Percentiles rank a stretch among this genome's conserved stretches.
Evolutionary conservation across 192 early-diverging fungal species (phyloP).

Genomic region (Physocladia obscura): DNA sequence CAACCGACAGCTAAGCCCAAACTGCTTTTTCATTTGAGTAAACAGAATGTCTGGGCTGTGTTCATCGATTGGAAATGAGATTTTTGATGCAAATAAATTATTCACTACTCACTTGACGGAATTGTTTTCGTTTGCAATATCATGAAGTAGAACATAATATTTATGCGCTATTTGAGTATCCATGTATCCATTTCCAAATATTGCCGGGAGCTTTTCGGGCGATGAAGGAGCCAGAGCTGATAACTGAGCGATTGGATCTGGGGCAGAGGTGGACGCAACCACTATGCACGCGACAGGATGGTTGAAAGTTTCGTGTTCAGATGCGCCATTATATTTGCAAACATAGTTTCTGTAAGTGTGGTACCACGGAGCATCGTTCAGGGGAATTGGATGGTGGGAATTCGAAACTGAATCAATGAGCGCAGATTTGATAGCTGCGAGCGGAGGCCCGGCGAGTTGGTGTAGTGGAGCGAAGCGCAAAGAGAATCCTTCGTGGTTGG

Average conservation of each 20-base stretch:
- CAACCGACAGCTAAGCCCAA: conserved; percentile 62
- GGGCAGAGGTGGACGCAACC: conserved; percentile 61
- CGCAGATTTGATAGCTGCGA: conserved; percentile 45
- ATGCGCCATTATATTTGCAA: conserved; percentile 61
- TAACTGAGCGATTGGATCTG: conserved; percentile 74
- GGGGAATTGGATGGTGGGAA: background rate
- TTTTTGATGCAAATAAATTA: background rate
- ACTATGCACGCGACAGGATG: conserved; percentile 83
- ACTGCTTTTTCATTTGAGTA: conserved; percentile 64
- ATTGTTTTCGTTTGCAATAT: conserved; percentile 36
- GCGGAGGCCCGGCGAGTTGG: conserved; percentile 55
- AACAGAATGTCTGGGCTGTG: conserved; percentile 58
- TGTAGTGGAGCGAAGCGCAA: conserved; percentile 63
- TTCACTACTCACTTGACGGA: conserved; percentile 19
- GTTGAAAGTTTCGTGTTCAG: conserved; percentile 92
- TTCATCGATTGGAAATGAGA: background rate
- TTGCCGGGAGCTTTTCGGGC: conserved; percentile 38
- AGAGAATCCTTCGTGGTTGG: conserved; percentile 60
- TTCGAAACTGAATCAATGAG: conserved; percentile 48
- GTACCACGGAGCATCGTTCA: conserved; percentile 81
- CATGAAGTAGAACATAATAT: conserved; percentile 85
- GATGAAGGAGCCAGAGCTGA: conserved; percentile 44
- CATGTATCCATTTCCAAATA: conserved; percentile 70
- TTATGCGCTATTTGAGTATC: conserved; percentile 74
- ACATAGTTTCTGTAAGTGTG: conserved; percentile 66